A percentile compares a stretch with the other conserved stretches of the same genome.
These are phyloP conservation scores for Hyphopichia pseudoburtonii DNA, from an alignment of 1,139 yeast species.

Conservation along the genomic window DNA sequence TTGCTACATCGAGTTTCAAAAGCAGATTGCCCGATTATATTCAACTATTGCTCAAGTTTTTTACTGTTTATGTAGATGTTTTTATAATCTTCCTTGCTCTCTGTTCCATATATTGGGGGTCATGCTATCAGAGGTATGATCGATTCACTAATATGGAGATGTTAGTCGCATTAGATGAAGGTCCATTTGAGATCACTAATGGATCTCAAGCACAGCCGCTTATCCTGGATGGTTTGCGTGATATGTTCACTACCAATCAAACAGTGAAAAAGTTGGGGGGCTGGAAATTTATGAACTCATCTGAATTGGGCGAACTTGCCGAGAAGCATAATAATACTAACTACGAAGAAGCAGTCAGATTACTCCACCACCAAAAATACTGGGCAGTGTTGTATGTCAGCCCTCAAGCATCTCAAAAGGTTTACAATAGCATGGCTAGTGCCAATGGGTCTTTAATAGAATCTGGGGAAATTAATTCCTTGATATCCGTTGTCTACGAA, in stretches of 20 bases:
- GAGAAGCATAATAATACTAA: slow-evolving; percentile 29
- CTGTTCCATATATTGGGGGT: slow-evolving; percentile 63
- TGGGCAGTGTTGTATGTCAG: slow-evolving; percentile 55
- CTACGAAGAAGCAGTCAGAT: slow-evolving; percentile 31
- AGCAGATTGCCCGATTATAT: too few relatives aligned
- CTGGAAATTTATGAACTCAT: slow-evolving; percentile 37
- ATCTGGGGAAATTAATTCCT: slow-evolving; percentile 12
- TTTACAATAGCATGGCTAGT: slow-evolving; percentile 32
- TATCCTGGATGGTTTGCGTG: slow-evolving; percentile 33
- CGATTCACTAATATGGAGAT: slow-evolving; percentile 42
- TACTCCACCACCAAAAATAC: slow-evolving; percentile 48
- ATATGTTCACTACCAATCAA: slow-evolving; percentile 18
- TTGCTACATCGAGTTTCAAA: too few relatives aligned
- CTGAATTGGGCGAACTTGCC: slow-evolving; percentile 29
- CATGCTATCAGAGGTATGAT: slow-evolving; percentile 41
- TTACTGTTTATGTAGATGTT: slow-evolving; percentile 15
- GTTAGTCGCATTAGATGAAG: slow-evolving; percentile 50
- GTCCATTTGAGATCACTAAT: slow-evolving; percentile 14
- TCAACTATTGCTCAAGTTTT: slow-evolving; percentile 11
- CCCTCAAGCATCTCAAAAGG: slow-evolving; percentile 40
- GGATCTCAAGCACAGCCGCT: slow-evolving; percentile 22
- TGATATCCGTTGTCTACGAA: slow-evolving; percentile 44
- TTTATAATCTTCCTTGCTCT: slow-evolving; percentile 24
- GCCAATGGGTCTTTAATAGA: slow-evolving; percentile 18
- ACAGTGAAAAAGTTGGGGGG: slow-evolving; percentile 25